phyloP scores from a whole-genome alignment of 2,329 filamentous ascomycete genomes.

The Ophiostoma sp. region DNA sequence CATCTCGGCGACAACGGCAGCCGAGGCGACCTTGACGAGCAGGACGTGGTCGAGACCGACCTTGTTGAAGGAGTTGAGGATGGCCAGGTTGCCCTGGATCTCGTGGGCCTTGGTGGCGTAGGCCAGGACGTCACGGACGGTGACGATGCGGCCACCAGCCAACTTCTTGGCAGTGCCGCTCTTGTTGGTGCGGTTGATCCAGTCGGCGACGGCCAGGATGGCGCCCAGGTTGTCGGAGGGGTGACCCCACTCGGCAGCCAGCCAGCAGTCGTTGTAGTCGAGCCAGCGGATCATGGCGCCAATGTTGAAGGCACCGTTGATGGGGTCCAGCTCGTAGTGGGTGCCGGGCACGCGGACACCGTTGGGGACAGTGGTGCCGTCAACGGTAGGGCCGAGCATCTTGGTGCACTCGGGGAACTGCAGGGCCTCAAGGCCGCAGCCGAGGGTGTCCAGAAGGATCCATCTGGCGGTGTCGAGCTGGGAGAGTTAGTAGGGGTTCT shows the following conservation, averaged over 20 bases:
- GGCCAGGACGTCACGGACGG: conserved; percentile 86
- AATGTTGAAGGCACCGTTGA: conserved; percentile 98
- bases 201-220: conserved; percentile 95
- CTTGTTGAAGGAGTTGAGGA: conserved; percentile 99
- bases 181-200: conserved; percentile 89
- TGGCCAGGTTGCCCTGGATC: conserved; percentile 93
- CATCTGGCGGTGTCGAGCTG: conserved; percentile 88
- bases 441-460: conserved; percentile 94
- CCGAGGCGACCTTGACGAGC: conserved; percentile 93
- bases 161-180: conserved; percentile 43
- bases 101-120: conserved; percentile 99
- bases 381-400: conserved; percentile 86
- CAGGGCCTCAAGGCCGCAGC: conserved; percentile 93
- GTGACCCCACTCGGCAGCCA: conserved; percentile 99
- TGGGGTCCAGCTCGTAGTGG: conserved; percentile 88
- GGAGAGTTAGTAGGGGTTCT: not conserved
- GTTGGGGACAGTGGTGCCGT: conserved; percentile 87
- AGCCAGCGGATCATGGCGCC: conserved; percentile 98
- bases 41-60: conserved; percentile 97
- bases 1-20: conserved; percentile 94
- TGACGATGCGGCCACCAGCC: conserved; percentile 84
- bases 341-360: conserved; percentile 90
- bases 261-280: conserved; percentile 94
- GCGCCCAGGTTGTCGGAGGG: conserved; percentile 97
- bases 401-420: conserved; percentile 96